phyloP scores from a whole-genome alignment of 2,329 filamentous ascomycete genomes.

The Aspergillus viridinutans region DNA sequence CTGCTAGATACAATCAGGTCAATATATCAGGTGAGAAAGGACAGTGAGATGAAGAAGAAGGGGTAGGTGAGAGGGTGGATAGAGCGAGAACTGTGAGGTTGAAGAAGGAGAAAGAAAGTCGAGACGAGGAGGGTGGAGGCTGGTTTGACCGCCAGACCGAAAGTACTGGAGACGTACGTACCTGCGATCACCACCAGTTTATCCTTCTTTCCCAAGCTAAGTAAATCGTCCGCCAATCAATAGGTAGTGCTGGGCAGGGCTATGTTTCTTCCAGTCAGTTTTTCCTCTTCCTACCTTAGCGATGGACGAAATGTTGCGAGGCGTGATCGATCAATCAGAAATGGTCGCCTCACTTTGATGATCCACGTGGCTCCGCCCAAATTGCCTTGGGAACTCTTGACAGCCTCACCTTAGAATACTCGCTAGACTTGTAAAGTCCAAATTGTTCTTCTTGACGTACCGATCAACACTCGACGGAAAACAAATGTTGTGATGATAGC shows the following conservation, averaged over 20 bases:
- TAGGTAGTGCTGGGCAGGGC: not conserved
- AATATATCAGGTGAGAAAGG: conserved; percentile 6
- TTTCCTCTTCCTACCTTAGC: not conserved
- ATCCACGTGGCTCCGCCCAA: conserved; percentile 27
- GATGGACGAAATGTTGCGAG: not conserved
- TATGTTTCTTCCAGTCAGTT: not conserved
- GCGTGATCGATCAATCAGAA: not conserved
- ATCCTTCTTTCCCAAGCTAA: not conserved
- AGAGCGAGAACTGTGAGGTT: not conserved
- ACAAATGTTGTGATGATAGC: not conserved
- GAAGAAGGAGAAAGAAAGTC: not conserved
- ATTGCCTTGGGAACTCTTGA: not conserved
- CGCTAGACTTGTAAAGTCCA: not conserved
- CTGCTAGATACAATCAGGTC: conserved; percentile 3
- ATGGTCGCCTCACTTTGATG: conserved; percentile 22
- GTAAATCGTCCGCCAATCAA: not conserved
- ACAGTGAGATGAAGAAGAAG: conserved; percentile 3
- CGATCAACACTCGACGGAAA: no score
- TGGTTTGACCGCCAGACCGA: conserved; percentile 12
- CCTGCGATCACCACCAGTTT: conserved; percentile 5
- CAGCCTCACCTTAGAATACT: not conserved
- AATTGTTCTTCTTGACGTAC: not conserved
- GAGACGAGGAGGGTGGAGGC: not conserved
- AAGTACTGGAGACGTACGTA: conserved; percentile 7
- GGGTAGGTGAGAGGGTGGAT: not conserved